Evolutionary conservation across 139 green algal species (phyloP).

Genomic region (Diplosphaera chodatii): DNA sequence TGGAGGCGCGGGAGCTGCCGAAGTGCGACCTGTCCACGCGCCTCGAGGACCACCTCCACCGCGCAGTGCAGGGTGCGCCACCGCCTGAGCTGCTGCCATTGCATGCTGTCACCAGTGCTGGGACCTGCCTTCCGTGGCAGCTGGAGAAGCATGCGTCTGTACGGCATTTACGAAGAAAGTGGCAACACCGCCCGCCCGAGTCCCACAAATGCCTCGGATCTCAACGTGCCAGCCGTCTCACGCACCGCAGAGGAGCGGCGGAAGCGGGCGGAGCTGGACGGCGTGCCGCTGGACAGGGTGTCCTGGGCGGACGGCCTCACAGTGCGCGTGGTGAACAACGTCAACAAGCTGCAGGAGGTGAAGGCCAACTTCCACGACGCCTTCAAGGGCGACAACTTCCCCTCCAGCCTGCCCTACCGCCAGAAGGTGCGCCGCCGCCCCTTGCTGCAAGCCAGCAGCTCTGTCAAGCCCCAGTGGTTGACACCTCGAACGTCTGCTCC

Average conservation of each 20-base stretch:
- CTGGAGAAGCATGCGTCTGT: neutral
- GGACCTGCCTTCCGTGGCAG: too few species aligned
- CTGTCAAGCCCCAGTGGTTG: too few species aligned
- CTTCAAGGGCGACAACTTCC: conserved; percentile 65
- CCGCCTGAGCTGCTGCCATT: too few species aligned
- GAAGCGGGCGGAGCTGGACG: conserved; percentile 15
- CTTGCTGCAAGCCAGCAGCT: neutral
- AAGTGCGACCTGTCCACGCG: conserved; percentile 63
- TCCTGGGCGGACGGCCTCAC: conserved; percentile 46
- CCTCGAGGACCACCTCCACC: conserved; percentile 37
- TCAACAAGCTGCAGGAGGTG: conserved; percentile 84
- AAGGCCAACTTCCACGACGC: conserved; percentile 73
- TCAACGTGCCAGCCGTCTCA: too few species aligned
- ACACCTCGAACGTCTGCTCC: too few species aligned
- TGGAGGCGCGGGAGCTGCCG: conserved; percentile 83
- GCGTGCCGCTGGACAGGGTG: conserved; percentile 47
- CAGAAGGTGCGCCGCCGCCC: conserved; percentile 66
- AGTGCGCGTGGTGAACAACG: conserved; percentile 94
- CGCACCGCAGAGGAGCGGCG: conserved; percentile 13
- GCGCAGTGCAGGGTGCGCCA: conserved; percentile 4
- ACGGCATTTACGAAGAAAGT: too few species aligned
- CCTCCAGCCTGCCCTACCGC: conserved; percentile 73
- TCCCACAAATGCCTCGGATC: too few species aligned
- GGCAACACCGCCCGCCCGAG: too few species aligned
- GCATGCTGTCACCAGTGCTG: too few species aligned